These are phyloP conservation scores for Komagataella pastoris DNA, from an alignment of 805 yeast genomes.

Conservation along the genomic window DNA sequence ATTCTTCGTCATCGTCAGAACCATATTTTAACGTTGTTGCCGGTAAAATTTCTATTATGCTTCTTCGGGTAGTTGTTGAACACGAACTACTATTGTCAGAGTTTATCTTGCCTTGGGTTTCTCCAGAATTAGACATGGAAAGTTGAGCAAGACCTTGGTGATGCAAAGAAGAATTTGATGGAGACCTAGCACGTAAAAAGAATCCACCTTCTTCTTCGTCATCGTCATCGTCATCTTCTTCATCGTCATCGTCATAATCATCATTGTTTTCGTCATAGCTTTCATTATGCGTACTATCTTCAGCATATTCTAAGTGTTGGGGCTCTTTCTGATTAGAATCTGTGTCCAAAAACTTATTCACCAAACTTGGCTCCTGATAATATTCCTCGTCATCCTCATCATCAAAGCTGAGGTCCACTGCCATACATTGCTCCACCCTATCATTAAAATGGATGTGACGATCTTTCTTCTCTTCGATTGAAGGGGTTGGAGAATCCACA, in stretches of 20 bases:
- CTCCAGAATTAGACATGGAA: background rate
- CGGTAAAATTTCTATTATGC: constrained; percentile 64
- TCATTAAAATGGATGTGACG: constrained; percentile 89
- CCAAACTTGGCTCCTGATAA: background rate
- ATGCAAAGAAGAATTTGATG: constrained; percentile 16
- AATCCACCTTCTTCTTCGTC: constrained; percentile 62
- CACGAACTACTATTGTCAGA: background rate
- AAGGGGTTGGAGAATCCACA: background rate
- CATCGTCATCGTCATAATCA: constrained; percentile 12
- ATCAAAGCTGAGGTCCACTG: constrained; percentile 31
- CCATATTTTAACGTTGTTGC: constrained; percentile 78
- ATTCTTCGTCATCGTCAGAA: constrained; percentile 44
- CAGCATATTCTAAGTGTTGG: constrained; percentile 6
- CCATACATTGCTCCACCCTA: constrained; percentile 89
- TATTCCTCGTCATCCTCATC: constrained; percentile 10
- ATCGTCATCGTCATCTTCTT: constrained; percentile 23
- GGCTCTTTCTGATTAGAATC: constrained; percentile 1
- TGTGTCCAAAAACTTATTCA: background rate
- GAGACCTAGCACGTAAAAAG: constrained; percentile 38
- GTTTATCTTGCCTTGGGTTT: background rate
- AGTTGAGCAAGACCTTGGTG: constrained; percentile 6
- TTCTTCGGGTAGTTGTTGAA: background rate
- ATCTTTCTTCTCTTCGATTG: constrained; percentile 17
- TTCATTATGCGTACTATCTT: constrained; percentile 14
- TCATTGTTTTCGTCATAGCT: constrained; percentile 24